Conservation (phyloP, 106 monocot species). For the Allium cepa region DNA sequence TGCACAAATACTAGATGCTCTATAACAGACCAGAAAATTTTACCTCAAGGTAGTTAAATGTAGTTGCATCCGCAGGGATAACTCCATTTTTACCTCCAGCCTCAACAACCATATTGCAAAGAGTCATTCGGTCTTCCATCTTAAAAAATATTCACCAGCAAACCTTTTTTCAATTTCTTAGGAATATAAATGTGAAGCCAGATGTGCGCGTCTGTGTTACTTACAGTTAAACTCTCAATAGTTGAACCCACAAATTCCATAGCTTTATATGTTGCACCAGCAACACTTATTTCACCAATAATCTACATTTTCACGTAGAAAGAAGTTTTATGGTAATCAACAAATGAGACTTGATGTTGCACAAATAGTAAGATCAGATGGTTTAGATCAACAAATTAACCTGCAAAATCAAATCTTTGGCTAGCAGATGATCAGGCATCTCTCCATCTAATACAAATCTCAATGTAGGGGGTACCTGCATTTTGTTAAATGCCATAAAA, state of each 20-base stretch:
- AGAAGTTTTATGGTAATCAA: too few relatives aligned
- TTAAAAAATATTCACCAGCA: constrained; percentile 11
- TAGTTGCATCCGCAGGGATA: constrained; percentile 81
- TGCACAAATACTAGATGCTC: too few relatives aligned
- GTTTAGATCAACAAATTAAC: constrained; percentile 26
- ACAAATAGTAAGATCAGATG: too few relatives aligned
- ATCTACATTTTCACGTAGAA: constrained; percentile 30
- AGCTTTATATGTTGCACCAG: constrained; percentile 93
- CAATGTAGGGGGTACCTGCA: constrained; percentile 89
- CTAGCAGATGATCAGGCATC: constrained; percentile 91
- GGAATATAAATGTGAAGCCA: not conserved
- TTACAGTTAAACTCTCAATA: constrained; percentile 75
- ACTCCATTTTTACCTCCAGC: constrained; percentile 97
- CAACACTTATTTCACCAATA: constrained; percentile 93
- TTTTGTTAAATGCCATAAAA: constrained; percentile 1
- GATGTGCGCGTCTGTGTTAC: not conserved
- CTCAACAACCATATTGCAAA: constrained; percentile 98
- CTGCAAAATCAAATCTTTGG: constrained; percentile 97
- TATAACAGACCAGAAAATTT: not conserved
- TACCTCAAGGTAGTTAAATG: constrained; percentile 93
- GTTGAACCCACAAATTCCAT: constrained; percentile 97
- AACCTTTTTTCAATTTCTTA: not conserved
- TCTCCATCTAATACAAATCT: constrained; percentile 91
- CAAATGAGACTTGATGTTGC: too few relatives aligned
- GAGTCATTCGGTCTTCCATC: constrained; percentile 99